phyloP scores from a whole-genome alignment of 306 rosid species.

The Quercus mongolica region DNA sequence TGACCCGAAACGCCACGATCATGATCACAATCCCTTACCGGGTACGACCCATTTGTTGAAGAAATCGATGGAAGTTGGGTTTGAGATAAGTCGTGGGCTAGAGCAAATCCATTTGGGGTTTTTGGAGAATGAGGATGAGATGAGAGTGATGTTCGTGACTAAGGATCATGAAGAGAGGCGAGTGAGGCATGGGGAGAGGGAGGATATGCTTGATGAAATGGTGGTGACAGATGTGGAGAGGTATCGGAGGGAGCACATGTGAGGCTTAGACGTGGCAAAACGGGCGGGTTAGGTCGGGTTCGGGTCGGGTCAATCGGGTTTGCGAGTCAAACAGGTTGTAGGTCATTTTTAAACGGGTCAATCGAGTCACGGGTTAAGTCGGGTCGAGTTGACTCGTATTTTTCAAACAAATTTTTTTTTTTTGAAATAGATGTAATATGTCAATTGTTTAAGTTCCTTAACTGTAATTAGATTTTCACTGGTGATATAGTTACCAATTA shows the following conservation, averaged over 20 bases:
- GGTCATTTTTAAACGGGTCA: too few relatives aligned
- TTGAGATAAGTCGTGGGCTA: conserved; percentile 41
- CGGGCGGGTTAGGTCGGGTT: too few relatives aligned
- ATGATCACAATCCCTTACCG: conserved; percentile 72
- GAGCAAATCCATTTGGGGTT: conserved; percentile 79
- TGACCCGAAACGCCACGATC: conserved; percentile 49
- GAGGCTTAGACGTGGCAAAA: too few relatives aligned
- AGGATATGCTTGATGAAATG: conserved; percentile 29
- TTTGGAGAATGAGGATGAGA: conserved; percentile 47
- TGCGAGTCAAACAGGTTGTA: too few relatives aligned
- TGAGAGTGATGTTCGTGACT: conserved; percentile 80
- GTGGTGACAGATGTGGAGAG: conserved; percentile 45
- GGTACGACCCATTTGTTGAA: conserved; percentile 52
- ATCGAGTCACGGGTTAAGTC: too few relatives aligned
- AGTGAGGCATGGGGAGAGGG: conserved; percentile 50
- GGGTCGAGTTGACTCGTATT: too few relatives aligned
- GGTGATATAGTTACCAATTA: too few relatives aligned
- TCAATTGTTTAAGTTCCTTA: too few relatives aligned
- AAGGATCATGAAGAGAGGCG: conserved; percentile 31
- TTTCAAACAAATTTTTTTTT: too few relatives aligned
- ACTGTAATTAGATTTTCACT: too few relatives aligned
- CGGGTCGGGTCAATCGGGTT: too few relatives aligned
- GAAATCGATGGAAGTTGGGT: conserved; percentile 37
- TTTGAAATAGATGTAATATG: too few relatives aligned
- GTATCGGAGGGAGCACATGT: conserved; percentile 77